Evolutionary conservation across 176 grass and related monocot species (phyloP).

Genomic region (Alopecurus myosuroides): DNA sequence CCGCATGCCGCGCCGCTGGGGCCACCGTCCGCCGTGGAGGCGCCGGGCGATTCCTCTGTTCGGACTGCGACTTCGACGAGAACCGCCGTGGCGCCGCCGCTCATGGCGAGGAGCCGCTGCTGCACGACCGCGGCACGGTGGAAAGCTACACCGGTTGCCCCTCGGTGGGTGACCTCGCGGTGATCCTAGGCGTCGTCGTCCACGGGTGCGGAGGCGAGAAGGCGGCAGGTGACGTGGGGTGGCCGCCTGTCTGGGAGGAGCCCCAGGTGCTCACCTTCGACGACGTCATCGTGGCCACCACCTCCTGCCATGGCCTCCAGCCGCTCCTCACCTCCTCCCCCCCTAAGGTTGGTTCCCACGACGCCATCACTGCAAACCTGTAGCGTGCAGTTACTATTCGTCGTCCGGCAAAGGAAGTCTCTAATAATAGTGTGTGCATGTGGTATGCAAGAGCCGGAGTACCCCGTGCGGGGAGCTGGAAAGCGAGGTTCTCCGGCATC

Average conservation of each 20-base stretch:
- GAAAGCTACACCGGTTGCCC: no score
- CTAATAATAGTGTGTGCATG: background rate
- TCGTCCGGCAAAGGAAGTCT: background rate
- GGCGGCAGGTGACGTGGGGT: background rate
- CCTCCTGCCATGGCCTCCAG: no score
- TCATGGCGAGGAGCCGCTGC: no score
- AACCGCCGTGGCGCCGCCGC: background rate
- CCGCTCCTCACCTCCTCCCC: no score
- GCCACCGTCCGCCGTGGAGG: conserved; percentile 25
- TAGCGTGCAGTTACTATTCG: background rate
- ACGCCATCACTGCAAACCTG: no score
- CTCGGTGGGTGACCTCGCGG: no score
- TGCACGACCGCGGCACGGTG: no score
- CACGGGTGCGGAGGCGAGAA: conserved; percentile 13
- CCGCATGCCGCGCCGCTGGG: conserved; percentile 35
- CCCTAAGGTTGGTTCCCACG: no score
- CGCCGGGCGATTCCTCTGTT: conserved; percentile 44
- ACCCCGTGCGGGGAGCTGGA: conserved; percentile 28
- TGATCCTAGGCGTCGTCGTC: no score
- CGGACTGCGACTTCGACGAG: conserved; percentile 60
- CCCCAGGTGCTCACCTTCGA: conserved; percentile 44
- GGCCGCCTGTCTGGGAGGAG: conserved; percentile 40
- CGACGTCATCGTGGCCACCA: conserved; percentile 65
- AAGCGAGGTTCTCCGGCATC: conserved; percentile 46
- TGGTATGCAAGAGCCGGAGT: conserved; percentile 28